These are phyloP conservation scores for Blastocrithidia nonstop DNA, from an alignment of 208 protist species.

Conservation along the genomic window DNA sequence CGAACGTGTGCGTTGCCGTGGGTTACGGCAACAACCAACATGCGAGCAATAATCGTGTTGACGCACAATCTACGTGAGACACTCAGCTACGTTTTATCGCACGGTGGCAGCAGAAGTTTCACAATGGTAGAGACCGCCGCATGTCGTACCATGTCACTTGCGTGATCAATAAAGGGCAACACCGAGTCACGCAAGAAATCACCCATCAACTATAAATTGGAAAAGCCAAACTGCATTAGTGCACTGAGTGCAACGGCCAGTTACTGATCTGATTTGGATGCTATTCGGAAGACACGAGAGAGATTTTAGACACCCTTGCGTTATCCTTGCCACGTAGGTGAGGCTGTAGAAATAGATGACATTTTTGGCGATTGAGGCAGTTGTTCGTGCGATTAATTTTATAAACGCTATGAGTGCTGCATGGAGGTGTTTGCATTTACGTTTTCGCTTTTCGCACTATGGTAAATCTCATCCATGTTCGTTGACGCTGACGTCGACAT, in stretches of 20 bases:
- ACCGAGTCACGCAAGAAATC: constrained; percentile 78
- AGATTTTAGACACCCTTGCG: constrained; percentile 4
- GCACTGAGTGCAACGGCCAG: constrained; percentile 71
- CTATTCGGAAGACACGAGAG: constrained; percentile 7
- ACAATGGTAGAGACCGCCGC: constrained; percentile 71
- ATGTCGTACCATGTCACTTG: constrained; percentile 43
- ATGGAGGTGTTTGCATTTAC: no score
- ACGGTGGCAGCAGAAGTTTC: constrained; percentile 61
- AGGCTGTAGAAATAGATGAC: neutral
- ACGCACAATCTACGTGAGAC: constrained; percentile 76
- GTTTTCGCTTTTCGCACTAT: no score
- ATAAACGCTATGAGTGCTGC: no score
- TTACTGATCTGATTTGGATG: constrained; percentile 39
- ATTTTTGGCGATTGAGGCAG: neutral
- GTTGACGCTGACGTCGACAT: no score
- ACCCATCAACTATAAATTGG: constrained; percentile 77
- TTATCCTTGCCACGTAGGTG: neutral
- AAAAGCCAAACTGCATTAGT: constrained; percentile 76
- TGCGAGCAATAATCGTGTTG: constrained; percentile 65
- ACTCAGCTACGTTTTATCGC: constrained; percentile 43
- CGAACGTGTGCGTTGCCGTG: constrained; percentile 50
- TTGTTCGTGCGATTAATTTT: neutral
- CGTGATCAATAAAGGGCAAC: constrained; percentile 72
- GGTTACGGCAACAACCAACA: constrained; percentile 66
- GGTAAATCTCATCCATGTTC: no score